These are phyloP conservation scores for Alternaria sp. DNA, from an alignment of 2,329 filamentous ascomycete genomes.

Conservation along the genomic window DNA sequence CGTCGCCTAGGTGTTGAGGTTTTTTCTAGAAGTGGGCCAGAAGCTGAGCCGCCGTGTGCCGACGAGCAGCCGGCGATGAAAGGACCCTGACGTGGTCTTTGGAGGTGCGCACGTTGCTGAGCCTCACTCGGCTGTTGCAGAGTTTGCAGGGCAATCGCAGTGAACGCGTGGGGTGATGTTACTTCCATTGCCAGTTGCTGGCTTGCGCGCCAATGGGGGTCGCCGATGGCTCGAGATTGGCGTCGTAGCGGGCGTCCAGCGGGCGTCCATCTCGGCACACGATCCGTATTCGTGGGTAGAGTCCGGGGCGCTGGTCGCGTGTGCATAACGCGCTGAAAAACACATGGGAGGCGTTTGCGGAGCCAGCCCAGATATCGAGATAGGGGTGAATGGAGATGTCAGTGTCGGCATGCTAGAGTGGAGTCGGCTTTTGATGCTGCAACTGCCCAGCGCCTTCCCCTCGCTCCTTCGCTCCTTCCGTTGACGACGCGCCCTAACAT, in stretches of 20 bases:
- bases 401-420: not conserved
- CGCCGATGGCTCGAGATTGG: slow-evolving; percentile 12
- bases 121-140: not conserved
- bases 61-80: slow-evolving; percentile 3
- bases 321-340: slow-evolving; percentile 5
- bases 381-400: not conserved
- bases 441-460: not conserved
- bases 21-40: slow-evolving; percentile 24
- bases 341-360: not conserved
- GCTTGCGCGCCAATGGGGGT: slow-evolving; percentile 19
- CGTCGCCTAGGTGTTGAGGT: slow-evolving; percentile 11
- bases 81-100: not conserved
- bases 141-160: not conserved
- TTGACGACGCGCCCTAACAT: slow-evolving; percentile 6
- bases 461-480: not conserved
- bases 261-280: slow-evolving; percentile 7
- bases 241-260: slow-evolving; percentile 3
- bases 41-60: slow-evolving; percentile 3
- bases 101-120: not conserved
- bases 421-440: not conserved
- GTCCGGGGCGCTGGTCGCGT: slow-evolving; percentile 13
- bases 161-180: slow-evolving; percentile 12
- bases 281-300: slow-evolving; percentile 8
- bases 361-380: not conserved
- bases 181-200: not conserved